Evolutionary conservation across 192 early-diverging fungal species (phyloP).

Genomic region (Coemansia sp.): DNA sequence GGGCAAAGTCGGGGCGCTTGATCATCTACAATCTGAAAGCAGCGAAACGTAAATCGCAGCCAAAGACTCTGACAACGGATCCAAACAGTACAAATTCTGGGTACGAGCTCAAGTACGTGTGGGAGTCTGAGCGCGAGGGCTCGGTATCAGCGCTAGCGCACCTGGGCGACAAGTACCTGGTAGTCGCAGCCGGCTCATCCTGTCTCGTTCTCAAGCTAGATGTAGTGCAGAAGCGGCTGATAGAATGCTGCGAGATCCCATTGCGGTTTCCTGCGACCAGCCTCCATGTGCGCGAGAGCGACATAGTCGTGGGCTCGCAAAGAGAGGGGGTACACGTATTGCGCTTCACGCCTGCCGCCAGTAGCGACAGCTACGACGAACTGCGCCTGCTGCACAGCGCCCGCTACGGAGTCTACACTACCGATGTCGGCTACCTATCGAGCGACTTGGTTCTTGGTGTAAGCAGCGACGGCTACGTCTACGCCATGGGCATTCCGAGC

Average conservation of each 20-base stretch:
- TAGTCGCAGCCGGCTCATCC: conserved; percentile 17
- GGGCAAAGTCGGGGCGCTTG: conserved; percentile 23
- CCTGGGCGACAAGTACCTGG: conserved; percentile 38
- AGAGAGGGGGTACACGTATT: conserved; percentile 34
- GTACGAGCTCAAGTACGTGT: conserved; percentile 43
- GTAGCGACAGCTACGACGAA: conserved; percentile 6
- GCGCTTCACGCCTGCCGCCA: conserved; percentile 12
- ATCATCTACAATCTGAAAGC: conserved; percentile 41
- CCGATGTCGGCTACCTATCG: conserved; percentile 35
- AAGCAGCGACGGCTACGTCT: conserved; percentile 27
- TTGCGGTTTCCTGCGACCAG: conserved; percentile 34
- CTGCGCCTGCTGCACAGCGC: conserved; percentile 26
- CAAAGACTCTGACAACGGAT: background rate
- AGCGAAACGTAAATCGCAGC: conserved; percentile 15
- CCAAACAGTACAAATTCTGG: background rate
- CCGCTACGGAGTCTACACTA: conserved; percentile 27
- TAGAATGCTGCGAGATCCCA: conserved; percentile 44
- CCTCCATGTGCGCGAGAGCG: conserved; percentile 21
- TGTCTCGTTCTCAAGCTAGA: conserved; percentile 41
- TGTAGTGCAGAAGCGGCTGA: conserved; percentile 24
- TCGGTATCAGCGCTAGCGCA: conserved; percentile 32
- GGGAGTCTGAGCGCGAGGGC: conserved; percentile 35
- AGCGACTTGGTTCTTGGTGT: conserved; percentile 22
- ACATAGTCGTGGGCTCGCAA: conserved; percentile 33
- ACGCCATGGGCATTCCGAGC: conserved; percentile 15